Evolutionary conservation across 2,329 filamentous ascomycete genomes (phyloP).

Genomic region (Davidsoniella neocaledoniae): DNA sequence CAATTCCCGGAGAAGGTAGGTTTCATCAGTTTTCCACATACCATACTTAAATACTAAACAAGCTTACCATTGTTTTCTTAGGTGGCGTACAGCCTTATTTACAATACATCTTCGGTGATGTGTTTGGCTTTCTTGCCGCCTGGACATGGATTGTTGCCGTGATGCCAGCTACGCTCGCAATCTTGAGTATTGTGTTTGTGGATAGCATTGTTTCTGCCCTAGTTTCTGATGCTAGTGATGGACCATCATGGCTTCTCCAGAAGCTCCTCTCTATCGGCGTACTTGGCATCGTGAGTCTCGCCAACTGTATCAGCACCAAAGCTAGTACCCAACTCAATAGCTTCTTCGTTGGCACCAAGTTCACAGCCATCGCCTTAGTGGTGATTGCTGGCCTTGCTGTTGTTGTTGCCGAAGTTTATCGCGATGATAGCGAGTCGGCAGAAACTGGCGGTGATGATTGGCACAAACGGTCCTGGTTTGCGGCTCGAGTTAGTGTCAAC

Average conservation of each 20-base stretch:
- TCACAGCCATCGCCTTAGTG: conserved; percentile 29
- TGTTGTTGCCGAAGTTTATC: conserved; percentile 20
- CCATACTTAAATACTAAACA: neutral
- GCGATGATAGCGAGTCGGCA: conserved; percentile 21
- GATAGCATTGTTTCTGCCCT: conserved; percentile 39
- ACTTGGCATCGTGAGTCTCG: conserved; percentile 28
- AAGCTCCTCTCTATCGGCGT: conserved; percentile 35
- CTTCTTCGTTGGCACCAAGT: conserved; percentile 39
- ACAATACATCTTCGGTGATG: conserved; percentile 41
- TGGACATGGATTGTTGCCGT: conserved; percentile 51
- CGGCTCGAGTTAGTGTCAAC: conserved; percentile 29
- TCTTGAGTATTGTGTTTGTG: conserved; percentile 47
- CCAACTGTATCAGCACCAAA: conserved; percentile 39
- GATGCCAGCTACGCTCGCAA: conserved; percentile 47
- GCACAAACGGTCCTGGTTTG: conserved; percentile 38
- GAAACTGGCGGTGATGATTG: conserved; percentile 33
- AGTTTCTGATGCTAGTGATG: conserved; percentile 21
- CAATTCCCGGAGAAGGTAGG: conserved; percentile 41
- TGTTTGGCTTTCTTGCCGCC: conserved; percentile 44
- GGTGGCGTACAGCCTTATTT: conserved; percentile 48
- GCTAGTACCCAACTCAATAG: conserved; percentile 37
- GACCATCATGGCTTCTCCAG: conserved; percentile 23
- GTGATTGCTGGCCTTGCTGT: conserved; percentile 33
- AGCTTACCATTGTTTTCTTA: conserved; percentile 10
- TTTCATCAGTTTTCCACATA: neutral